Evolutionary conservation across 129 eudicot species (phyloP), one percentile per base, ranked within the genome.

Genomic region (Lonicera japonica): DNA sequence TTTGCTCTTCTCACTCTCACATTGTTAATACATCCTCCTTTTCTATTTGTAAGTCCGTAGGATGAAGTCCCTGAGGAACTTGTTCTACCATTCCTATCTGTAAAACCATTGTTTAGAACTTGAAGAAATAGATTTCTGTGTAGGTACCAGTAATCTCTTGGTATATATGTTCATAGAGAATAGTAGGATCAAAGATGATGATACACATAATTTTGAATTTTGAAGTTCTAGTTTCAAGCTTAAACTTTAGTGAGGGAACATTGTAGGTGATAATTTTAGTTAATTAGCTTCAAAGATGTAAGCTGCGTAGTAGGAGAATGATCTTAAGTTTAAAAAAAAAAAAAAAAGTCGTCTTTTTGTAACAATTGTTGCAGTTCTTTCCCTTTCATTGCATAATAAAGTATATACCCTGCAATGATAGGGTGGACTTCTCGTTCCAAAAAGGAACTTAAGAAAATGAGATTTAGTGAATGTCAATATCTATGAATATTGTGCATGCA

Each of bases 401-500:
- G 34, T 54, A 21, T 68, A 47, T 52, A 23, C 71, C 46, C 63
- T 63, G n/a, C 25, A 57, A 19, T 18, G 12, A 56, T 53, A 20
- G 41, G 11, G 50, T 57, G 55, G 67, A 57, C 75, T 52, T 53
- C 64, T 45, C 63, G 50, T 69, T 56, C 57, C 72, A 64, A 59
- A 63, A 60, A 51, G 21, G 63, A 77, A 39, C 51, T 57, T 41
- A 71, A 48, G 36, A 59, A 38, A 16, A 21, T 10, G 21, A 14
- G 40, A n/a, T 48, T 5, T 47, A 58, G 21, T 11, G 66, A 40
- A 71, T 71, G 71, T 67, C 74, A 77, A 77, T 61, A 24, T 18
- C 25, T 20, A n/a, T 7, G 29, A 48, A 50, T 51, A 38, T 17
- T 64, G 47, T 38, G 25, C 18, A 21, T 43, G 20, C 39, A 46